Percentiles rank a stretch among this genome's conserved stretches.
Evolutionary conservation across 1,284 basidiomycete genomes (phyloP).

Genomic region (Ustilago crameri): DNA sequence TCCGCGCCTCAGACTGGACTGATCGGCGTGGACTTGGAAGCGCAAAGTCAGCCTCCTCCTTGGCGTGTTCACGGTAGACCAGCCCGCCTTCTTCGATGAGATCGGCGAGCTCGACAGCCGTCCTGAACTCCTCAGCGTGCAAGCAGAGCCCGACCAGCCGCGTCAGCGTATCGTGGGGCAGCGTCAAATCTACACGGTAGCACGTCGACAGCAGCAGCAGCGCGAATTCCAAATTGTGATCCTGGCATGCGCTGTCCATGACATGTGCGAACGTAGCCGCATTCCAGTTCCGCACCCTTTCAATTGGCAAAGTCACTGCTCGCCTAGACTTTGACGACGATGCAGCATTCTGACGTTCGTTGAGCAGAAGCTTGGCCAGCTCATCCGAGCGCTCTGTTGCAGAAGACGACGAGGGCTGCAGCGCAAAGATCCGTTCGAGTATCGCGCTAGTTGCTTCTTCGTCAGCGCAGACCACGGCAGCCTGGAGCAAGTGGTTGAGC

Average conservation of each 20-base stretch:
- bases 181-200: constrained; percentile 12
- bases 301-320: constrained; percentile 4
- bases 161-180: constrained; percentile 26
- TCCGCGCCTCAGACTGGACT: constrained; percentile 9
- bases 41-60: not conserved
- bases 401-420: constrained; percentile 7
- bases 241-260: constrained; percentile 39
- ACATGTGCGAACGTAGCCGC: constrained; percentile 45
- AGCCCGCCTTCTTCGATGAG: constrained; percentile 36
- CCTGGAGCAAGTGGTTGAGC: constrained; percentile 48
- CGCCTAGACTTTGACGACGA: not conserved
- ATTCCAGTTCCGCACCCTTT: constrained; percentile 48
- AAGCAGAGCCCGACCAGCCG: constrained; percentile 28
- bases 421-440: constrained; percentile 26
- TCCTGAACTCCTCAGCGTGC: constrained; percentile 39
- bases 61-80: constrained; percentile 8
- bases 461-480: constrained; percentile 36
- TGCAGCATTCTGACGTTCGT: not conserved
- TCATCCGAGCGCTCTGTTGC: constrained; percentile 3
- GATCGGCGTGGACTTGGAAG: not conserved
- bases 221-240: constrained; percentile 51
- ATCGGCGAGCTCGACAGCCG: constrained; percentile 49
- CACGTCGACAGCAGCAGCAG: constrained; percentile 44
- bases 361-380: constrained; percentile 18
- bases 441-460: constrained; percentile 18